These are phyloP conservation scores for Platismatia glauca DNA, from an alignment of 495 filamentous ascomycete species.

Conservation along the genomic window DNA sequence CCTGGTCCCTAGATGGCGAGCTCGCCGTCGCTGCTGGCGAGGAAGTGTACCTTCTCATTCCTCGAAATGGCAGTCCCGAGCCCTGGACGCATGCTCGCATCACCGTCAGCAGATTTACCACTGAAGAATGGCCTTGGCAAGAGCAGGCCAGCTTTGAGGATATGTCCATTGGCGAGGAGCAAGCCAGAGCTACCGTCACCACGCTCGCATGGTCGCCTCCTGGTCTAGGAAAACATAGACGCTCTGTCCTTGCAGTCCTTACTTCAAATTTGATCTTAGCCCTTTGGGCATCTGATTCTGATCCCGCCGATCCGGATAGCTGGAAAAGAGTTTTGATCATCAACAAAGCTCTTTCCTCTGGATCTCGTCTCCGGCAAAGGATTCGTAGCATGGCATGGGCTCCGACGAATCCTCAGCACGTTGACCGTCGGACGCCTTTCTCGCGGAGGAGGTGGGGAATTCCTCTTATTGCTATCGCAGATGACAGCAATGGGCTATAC, in stretches of 20 bases:
- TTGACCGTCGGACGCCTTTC: not conserved
- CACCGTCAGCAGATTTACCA: constrained; percentile 43
- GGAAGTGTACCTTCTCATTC: constrained; percentile 16
- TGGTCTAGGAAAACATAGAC: constrained; percentile 48
- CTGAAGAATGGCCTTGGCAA: constrained; percentile 43
- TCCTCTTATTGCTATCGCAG: constrained; percentile 31
- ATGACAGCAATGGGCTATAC: constrained; percentile 20
- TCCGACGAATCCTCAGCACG: constrained; percentile 3
- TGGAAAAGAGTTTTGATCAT: constrained; percentile 40
- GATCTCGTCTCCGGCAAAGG: constrained; percentile 1
- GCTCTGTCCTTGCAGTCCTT: constrained; percentile 50
- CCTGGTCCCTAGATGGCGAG: constrained; percentile 56
- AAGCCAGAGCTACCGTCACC: constrained; percentile 45
- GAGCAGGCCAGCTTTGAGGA: constrained; percentile 36
- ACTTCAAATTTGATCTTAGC: constrained; percentile 49
- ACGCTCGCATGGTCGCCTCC: constrained; percentile 52
- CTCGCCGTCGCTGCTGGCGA: constrained; percentile 53
- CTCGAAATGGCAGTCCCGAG: constrained; percentile 18
- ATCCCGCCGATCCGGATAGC: constrained; percentile 24
- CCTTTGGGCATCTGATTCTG: constrained; percentile 34
- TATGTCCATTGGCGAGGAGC: constrained; percentile 57
- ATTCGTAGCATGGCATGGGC: constrained; percentile 22
- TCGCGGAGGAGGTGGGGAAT: constrained; percentile 31
- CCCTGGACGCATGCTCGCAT: constrained; percentile 30
- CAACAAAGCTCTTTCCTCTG: constrained; percentile 29